A percentile compares a stretch with the other conserved stretches of the same genome.
These are phyloP conservation scores for Halophytophthora polymorphica DNA, from an alignment of 352 stramenopile genomes.

Conservation along the genomic window DNA sequence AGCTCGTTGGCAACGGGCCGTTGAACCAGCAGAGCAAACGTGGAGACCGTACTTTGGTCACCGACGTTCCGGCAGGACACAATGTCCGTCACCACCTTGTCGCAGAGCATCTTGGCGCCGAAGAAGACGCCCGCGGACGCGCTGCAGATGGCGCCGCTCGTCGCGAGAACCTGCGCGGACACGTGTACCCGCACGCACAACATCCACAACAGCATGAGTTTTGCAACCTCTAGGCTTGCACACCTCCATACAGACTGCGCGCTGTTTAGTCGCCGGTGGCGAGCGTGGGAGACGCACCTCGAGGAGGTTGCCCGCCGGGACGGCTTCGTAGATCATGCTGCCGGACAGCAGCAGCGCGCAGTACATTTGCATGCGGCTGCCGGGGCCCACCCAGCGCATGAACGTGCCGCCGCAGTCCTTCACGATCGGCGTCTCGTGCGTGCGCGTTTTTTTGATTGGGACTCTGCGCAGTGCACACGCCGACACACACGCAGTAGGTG, in stretches of 20 bases:
- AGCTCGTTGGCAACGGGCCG: background rate
- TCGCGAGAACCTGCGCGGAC: constrained; percentile 34
- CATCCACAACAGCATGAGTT: background rate
- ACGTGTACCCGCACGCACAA: background rate
- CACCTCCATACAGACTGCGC: too few species aligned
- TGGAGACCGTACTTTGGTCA: constrained; percentile 33
- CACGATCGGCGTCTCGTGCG: constrained; percentile 55
- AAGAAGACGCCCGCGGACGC: constrained; percentile 68
- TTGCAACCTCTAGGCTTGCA: too few species aligned
- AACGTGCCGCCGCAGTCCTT: constrained; percentile 41
- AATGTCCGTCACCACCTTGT: constrained; percentile 72
- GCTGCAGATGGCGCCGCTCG: constrained; percentile 57
- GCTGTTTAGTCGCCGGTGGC: too few species aligned
- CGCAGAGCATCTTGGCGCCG: constrained; percentile 63
- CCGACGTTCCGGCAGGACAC: constrained; percentile 57
- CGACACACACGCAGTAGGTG: too few species aligned
- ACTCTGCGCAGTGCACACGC: constrained; percentile 13
- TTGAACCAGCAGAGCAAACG: background rate
- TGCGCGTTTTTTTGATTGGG: constrained; percentile 30
- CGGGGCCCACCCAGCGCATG: constrained; percentile 60
- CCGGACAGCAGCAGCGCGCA: constrained; percentile 59
- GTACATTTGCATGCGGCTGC: constrained; percentile 73
- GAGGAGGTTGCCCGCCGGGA: constrained; percentile 47
- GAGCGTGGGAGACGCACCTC: too few species aligned
- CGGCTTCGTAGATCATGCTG: constrained; percentile 60